Percentiles rank a stretch among this genome's conserved stretches.
phyloP scores from a whole-genome alignment of 2,329 filamentous ascomycete genomes.

The Paecilomyces variotii region DNA sequence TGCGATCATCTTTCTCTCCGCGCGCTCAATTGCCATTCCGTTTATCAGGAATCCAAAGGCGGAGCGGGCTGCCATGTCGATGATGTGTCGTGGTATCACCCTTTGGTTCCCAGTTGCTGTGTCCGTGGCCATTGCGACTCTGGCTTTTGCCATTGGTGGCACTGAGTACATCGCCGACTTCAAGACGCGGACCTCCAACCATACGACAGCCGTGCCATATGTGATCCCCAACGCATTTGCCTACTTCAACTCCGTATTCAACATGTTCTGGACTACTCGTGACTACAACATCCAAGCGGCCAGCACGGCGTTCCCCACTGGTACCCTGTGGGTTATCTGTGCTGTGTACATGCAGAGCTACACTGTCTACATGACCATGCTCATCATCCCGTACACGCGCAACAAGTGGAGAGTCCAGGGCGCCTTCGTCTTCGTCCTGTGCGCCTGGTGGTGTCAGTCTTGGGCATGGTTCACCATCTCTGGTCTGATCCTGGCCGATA shows the following conservation, averaged over 20 bases:
- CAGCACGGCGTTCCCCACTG: slow-evolving; percentile 35
- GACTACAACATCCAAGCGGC: slow-evolving; percentile 32
- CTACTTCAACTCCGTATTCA: slow-evolving; percentile 41
- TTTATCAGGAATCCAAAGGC: slow-evolving; percentile 32
- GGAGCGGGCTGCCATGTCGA: slow-evolving; percentile 27
- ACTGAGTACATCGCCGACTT: slow-evolving; percentile 31
- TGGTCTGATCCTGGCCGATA: slow-evolving; percentile 34
- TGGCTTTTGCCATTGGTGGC: slow-evolving; percentile 25
- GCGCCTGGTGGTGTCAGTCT: slow-evolving; percentile 39
- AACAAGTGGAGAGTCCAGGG: slow-evolving; percentile 35
- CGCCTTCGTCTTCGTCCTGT: slow-evolving; percentile 31
- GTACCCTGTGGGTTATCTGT: slow-evolving; percentile 37
- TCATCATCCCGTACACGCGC: slow-evolving; percentile 39
- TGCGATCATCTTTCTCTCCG: slow-evolving; percentile 40
- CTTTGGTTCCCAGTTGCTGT: slow-evolving; percentile 36
- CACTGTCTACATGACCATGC: slow-evolving; percentile 42
- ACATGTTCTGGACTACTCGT: slow-evolving; percentile 39
- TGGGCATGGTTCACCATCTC: slow-evolving; percentile 42
- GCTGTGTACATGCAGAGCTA: slow-evolving; percentile 40
- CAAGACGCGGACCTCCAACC: slow-evolving; percentile 28
- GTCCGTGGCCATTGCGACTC: slow-evolving; percentile 31
- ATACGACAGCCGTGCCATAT: slow-evolving; percentile 24
- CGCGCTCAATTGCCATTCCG: slow-evolving; percentile 34
- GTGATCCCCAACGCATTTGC: slow-evolving; percentile 30
- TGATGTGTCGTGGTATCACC: slow-evolving; percentile 36